Conservation (phyloP, 768 basidiomycete genomes). For the Suillus decipiens region DNA sequence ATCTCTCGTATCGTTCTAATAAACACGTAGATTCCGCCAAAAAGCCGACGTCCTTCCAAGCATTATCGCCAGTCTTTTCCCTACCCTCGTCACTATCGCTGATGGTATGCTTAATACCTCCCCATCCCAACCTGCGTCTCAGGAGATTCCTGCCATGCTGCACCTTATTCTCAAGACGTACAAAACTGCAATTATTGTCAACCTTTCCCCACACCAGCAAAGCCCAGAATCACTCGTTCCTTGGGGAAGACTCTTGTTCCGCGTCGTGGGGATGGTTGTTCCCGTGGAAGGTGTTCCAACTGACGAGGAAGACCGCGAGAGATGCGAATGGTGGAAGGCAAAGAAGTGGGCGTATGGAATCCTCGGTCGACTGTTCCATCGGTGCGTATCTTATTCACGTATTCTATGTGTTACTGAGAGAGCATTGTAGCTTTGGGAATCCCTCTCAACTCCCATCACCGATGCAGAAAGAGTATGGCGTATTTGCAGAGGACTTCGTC, state of each 20-base stretch:
- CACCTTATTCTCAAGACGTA: constrained; percentile 89
- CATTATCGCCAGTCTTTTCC: constrained; percentile 67
- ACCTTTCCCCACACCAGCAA: constrained; percentile 75
- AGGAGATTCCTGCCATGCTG: constrained; percentile 80
- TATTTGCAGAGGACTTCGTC: constrained; percentile 79
- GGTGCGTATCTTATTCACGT: constrained; percentile 36
- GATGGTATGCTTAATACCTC: constrained; percentile 65
- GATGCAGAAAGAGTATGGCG: constrained; percentile 65
- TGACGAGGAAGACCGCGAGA: constrained; percentile 75
- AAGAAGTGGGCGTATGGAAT: constrained; percentile 94
- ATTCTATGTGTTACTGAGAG: constrained; percentile 10
- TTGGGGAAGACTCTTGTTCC: constrained; percentile 85
- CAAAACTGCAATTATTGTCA: constrained; percentile 76
- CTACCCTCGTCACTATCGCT: constrained; percentile 74
- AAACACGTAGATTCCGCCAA: constrained; percentile 70
- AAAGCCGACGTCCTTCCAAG: constrained; percentile 57
- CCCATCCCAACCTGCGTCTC: constrained; percentile 49
- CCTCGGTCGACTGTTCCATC: constrained; percentile 71
- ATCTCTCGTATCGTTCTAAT: neutral
- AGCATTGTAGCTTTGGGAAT: constrained; percentile 70
- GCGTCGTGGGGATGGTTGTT: constrained; percentile 71
- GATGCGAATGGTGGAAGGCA: constrained; percentile 85
- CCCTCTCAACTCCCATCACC: constrained; percentile 81
- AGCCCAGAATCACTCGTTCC: constrained; percentile 74
- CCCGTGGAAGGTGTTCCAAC: constrained; percentile 66